A percentile compares a stretch with the other conserved stretches of the same genome.
Evolutionary conservation across 495 filamentous ascomycete genomes (phyloP).

Genomic region (Lentithecium fluviatile): DNA sequence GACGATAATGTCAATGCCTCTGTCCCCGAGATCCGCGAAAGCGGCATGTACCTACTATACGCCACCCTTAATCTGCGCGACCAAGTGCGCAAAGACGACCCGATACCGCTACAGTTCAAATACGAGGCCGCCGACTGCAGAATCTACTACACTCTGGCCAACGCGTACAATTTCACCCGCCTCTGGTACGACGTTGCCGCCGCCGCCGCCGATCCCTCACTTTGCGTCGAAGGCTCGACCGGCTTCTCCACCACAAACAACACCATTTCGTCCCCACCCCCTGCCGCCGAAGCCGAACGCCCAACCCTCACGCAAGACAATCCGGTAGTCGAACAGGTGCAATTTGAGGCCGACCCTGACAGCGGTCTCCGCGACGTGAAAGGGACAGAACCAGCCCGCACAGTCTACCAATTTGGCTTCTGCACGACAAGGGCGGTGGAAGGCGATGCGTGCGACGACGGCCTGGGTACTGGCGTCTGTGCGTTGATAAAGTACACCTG

Average conservation of each 20-base stretch:
- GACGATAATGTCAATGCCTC: neutral
- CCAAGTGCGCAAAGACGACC: slow-evolving; percentile 24
- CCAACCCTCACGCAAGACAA: slow-evolving; percentile 3
- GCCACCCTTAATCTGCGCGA: slow-evolving; percentile 18
- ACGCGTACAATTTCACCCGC: slow-evolving; percentile 44
- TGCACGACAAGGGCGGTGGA: too few relatives aligned
- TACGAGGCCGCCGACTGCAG: slow-evolving; percentile 56
- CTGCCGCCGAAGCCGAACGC: neutral
- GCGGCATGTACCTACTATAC: slow-evolving; percentile 19
- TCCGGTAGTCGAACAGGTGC: slow-evolving; percentile 7
- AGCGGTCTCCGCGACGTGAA: slow-evolving; percentile 4
- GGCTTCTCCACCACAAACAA: slow-evolving; percentile 19
- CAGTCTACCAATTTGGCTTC: too few relatives aligned
- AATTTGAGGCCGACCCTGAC: slow-evolving; percentile 5
- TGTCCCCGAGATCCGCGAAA: slow-evolving; percentile 14
- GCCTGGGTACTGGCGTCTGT: too few relatives aligned
- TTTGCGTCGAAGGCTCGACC: slow-evolving; percentile 26
- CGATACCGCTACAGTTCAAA: slow-evolving; percentile 53
- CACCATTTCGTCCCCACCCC: neutral
- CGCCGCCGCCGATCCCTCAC: slow-evolving; percentile 5
- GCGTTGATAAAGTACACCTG: too few relatives aligned
- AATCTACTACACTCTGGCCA: slow-evolving; percentile 54
- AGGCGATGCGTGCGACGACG: too few relatives aligned
- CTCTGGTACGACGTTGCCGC: slow-evolving; percentile 43
- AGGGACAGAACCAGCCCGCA: too few relatives aligned